Evolutionary conservation across 164 flowering plant species (phyloP).

Genomic region (Litsea cubeba): DNA sequence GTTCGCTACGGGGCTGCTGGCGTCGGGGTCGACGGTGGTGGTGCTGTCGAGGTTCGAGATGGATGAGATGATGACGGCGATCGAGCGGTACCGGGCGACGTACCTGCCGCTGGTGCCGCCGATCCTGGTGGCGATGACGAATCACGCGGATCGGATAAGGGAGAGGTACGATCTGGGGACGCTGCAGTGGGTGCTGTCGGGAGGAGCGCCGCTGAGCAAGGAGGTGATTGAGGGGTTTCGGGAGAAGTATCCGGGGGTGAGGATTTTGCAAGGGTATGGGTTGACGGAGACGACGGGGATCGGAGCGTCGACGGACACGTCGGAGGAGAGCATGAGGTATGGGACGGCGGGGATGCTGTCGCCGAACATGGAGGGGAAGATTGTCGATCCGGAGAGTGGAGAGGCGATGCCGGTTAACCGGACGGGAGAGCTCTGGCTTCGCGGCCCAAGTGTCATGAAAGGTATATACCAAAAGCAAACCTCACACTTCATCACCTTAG

Average conservation of each 20-base stretch:
- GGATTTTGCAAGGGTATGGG: constrained; percentile 81
- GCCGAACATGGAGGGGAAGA: constrained; percentile 65
- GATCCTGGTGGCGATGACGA: constrained; percentile 46
- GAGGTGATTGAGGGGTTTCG: constrained; percentile 76
- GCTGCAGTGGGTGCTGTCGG: constrained; percentile 43
- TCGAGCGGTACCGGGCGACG: constrained; percentile 38
- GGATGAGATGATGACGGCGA: constrained; percentile 46
- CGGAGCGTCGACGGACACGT: constrained; percentile 74
- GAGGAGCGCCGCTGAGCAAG: constrained; percentile 88
- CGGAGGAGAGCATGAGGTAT: constrained; percentile 80
- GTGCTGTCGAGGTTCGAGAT: constrained; percentile 55
- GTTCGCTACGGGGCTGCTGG: constrained; percentile 48
- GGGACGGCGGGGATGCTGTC: constrained; percentile 83
- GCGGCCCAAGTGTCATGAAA: constrained; percentile 78
- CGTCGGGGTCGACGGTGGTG: constrained; percentile 50
- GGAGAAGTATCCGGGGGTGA: constrained; percentile 57
- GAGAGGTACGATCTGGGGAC: constrained; percentile 50
- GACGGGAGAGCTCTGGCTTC: constrained; percentile 94
- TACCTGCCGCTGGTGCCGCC: constrained; percentile 66
- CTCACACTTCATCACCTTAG: too few relatives aligned
- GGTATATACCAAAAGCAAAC: constrained; percentile 31
- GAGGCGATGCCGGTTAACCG: constrained; percentile 41
- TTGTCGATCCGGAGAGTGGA: constrained; percentile 72
- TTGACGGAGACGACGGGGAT: constrained; percentile 82
- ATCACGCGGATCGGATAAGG: constrained; percentile 33